Conservation (phyloP, 2,329 filamentous ascomycete genomes). For the Fusarium poae region DNA sequence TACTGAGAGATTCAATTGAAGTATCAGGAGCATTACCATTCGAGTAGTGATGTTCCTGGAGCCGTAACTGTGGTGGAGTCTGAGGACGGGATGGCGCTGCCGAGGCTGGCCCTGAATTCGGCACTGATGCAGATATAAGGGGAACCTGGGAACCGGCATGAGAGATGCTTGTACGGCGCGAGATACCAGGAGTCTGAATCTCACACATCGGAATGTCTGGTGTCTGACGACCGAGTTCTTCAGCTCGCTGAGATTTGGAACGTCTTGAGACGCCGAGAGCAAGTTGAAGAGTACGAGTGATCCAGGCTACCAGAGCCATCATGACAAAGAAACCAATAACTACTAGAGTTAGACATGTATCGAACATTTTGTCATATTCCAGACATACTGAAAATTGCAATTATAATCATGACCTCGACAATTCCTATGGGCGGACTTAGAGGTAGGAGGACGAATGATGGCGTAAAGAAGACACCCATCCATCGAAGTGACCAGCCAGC, state of each 20-base stretch:
- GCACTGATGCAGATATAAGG: constrained; percentile 27
- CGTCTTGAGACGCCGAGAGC: constrained; percentile 65
- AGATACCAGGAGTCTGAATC: constrained; percentile 47
- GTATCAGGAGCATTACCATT: constrained; percentile 36
- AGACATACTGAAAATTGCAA: constrained; percentile 67
- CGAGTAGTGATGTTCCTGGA: constrained; percentile 49
- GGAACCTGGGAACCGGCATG: constrained; percentile 45
- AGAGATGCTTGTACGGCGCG: constrained; percentile 45
- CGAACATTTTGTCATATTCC: not conserved
- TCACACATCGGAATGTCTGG: constrained; percentile 63
- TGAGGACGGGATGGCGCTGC: constrained; percentile 44
- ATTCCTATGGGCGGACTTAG: constrained; percentile 67
- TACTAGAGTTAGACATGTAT: constrained; percentile 43
- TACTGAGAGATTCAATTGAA: constrained; percentile 39
- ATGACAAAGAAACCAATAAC: constrained; percentile 68
- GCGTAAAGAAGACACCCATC: constrained; percentile 71
- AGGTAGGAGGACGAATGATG: constrained; percentile 70
- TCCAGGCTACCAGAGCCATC: constrained; percentile 65
- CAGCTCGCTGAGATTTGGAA: constrained; percentile 63
- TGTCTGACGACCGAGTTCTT: constrained; percentile 56
- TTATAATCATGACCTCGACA: constrained; percentile 69
- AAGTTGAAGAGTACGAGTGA: constrained; percentile 66
- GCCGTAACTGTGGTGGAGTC: constrained; percentile 47
- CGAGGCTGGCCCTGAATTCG: constrained; percentile 36
- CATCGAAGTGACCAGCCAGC: constrained; percentile 69